Evolutionary conservation across 1,284 basidiomycete genomes (phyloP), one percentile per base, ranked within the genome.

Genomic region (Heterobasidion annosum): DNA sequence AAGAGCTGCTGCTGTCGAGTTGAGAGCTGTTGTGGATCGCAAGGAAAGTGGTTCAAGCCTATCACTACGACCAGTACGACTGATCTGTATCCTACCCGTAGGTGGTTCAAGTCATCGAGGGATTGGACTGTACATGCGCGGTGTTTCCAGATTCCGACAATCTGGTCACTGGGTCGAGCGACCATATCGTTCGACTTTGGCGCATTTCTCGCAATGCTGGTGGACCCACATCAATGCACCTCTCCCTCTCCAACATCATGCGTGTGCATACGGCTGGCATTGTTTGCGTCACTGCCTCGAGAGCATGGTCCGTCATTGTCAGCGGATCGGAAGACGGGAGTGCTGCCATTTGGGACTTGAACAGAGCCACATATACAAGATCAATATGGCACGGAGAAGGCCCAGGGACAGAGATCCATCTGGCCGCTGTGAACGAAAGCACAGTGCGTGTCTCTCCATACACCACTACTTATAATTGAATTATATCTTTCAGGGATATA

Each of bases 331-430:
- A 81, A 57, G 93, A 97, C 62, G 88, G 91, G 1, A 90, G 84
- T 56, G 92, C 88, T 0, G 86, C 88, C 13, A 62, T 97, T 7
- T 98, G 95, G 95, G 95, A 98, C 66, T 75, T 93, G 54, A 97
- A 98, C 64, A 77, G 85, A 43, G 83, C 88, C 13, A 71, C 82
- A 1, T 93, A 93, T 60, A 81, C 88, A 12, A 73, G 85, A 53
- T 87, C 87, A 0, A 83, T 93, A 37, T 82, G 82, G 77, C 86
- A 92, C 54, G 78, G 76, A 9, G 61, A 67, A 1, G 67, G 69
- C 5, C 71, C 75, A 43, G 57, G 67, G 2, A 65, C 73, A 16
- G 74, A 80, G 0, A 82, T 97, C 3, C 77, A 82, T 58, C 74
- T 88, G 2, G 85, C 86, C 13, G 77, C 87, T 1, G 82, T 98